Evolutionary conservation across 1,284 basidiomycete genomes (phyloP).

Genomic region (Trichosporon inkin): DNA sequence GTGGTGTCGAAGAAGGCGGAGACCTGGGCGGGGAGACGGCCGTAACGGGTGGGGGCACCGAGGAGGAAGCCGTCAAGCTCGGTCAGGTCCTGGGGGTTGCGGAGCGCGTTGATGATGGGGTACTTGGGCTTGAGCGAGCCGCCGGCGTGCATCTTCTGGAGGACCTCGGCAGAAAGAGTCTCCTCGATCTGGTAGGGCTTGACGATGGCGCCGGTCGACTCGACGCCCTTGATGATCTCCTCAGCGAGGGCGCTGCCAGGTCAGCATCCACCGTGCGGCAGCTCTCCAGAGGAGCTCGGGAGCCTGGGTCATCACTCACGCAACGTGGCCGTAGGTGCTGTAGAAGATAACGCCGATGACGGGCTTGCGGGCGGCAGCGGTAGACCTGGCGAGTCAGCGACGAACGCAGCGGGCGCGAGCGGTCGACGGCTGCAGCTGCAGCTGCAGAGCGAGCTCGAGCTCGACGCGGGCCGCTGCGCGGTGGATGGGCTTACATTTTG

Average conservation of each 20-base stretch:
- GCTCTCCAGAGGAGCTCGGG: neutral
- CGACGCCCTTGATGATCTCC: conserved; percentile 66
- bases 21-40: conserved; percentile 53
- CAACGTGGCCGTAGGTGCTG: conserved; percentile 75
- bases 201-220: conserved; percentile 64
- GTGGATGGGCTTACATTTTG: too few relatives aligned
- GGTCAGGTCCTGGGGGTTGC: conserved; percentile 62
- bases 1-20: conserved; percentile 65
- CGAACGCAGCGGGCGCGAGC: neutral
- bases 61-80: conserved; percentile 57
- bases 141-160: conserved; percentile 68
- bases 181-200: conserved; percentile 73
- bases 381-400: neutral
- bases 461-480: neutral
- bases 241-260: conserved; percentile 63
- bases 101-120: conserved; percentile 66
- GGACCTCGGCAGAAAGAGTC: conserved; percentile 73
- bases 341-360: conserved; percentile 78
- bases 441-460: too few relatives aligned
- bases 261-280: neutral
- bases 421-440: neutral
- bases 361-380: conserved; percentile 45
- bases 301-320: conserved; percentile 8
- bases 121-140: conserved; percentile 56
- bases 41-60: conserved; percentile 74